These are phyloP conservation scores for Gaertneriomyces semiglobifer DNA, from an alignment of 192 early-diverging fungal species.

Conservation along the genomic window DNA sequence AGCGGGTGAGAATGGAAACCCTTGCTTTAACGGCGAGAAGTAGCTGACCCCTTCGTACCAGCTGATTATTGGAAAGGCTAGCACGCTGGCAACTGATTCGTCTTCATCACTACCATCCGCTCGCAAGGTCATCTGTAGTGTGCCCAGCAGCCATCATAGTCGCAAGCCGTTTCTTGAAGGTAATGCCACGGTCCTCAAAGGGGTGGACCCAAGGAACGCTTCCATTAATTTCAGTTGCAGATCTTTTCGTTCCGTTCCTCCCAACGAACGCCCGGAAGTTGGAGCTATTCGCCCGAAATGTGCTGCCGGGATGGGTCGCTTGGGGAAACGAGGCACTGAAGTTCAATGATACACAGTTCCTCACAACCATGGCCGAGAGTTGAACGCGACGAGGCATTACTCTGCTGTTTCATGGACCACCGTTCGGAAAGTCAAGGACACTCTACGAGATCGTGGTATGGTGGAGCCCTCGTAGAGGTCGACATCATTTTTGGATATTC, in stretches of 20 bases:
- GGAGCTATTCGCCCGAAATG: conserved; percentile 66
- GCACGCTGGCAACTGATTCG: too few species aligned
- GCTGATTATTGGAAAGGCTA: too few species aligned
- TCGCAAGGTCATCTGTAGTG: conserved; percentile 45
- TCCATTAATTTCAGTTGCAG: not conserved
- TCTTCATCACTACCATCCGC: conserved; percentile 10
- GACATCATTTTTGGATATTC: conserved; percentile 60
- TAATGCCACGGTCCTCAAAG: not conserved
- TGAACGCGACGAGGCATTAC: not conserved
- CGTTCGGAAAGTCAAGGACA: conserved; percentile 60
- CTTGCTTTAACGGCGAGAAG: not conserved
- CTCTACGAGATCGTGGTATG: conserved; percentile 56
- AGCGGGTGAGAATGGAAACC: conserved; percentile 37
- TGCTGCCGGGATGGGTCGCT: conserved; percentile 51
- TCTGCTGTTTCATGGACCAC: not conserved
- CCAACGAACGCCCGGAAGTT: conserved; percentile 37
- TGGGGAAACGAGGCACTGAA: conserved; percentile 72
- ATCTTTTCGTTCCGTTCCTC: conserved; percentile 4
- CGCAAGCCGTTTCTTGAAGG: conserved; percentile 62
- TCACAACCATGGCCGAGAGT: not conserved
- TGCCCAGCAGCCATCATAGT: conserved; percentile 56
- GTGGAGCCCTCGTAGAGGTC: conserved; percentile 38
- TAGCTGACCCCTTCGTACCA: too few species aligned
- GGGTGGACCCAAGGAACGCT: too few species aligned
- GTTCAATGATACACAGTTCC: conserved; percentile 46